These are phyloP conservation scores for Hanseniaspora taiwanica DNA, from an alignment of 805 yeast genomes.

Conservation along the genomic window DNA sequence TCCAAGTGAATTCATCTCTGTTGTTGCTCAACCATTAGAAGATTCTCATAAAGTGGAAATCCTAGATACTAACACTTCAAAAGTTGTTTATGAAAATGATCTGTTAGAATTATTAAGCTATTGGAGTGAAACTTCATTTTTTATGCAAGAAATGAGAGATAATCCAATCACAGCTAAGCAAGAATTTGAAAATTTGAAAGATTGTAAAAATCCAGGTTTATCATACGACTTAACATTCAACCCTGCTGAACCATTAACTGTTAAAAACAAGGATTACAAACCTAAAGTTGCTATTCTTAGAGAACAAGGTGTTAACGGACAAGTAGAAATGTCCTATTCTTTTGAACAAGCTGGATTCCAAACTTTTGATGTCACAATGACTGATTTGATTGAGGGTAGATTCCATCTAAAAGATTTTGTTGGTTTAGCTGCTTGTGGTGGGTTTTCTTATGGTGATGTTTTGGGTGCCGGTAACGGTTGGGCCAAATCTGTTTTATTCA, in stretches of 20 bases:
- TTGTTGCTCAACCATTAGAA: constrained; percentile 61
- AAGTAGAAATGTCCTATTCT: constrained; percentile 96
- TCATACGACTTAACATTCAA: constrained; percentile 64
- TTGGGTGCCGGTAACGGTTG: constrained; percentile 98
- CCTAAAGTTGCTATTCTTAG: constrained; percentile 94
- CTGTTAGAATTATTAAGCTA: constrained; percentile 65
- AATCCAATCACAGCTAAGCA: constrained; percentile 84
- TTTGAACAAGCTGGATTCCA: constrained; percentile 92
- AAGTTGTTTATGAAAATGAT: constrained; percentile 29
- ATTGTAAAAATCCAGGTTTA: constrained; percentile 84
- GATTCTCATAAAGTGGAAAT: constrained; percentile 10
- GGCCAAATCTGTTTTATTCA: constrained; percentile 92
- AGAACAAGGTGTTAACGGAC: constrained; percentile 98
- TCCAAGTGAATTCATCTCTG: constrained; percentile 35
- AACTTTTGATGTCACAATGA: constrained; percentile 92
- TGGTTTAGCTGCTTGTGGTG: constrained; percentile 97
- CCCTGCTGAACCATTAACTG: constrained; percentile 34
- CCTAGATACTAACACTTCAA: constrained; percentile 22
- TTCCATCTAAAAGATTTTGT: constrained; percentile 66
- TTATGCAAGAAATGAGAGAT: constrained; percentile 84
- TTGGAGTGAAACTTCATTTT: constrained; percentile 84
- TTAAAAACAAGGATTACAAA: constrained; percentile 18
- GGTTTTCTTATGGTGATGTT: constrained; percentile 97
- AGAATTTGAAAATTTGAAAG: constrained; percentile 62
- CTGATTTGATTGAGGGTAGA: constrained; percentile 68